Evolutionary conservation across 1,139 yeast species (phyloP), one percentile per base, ranked within the genome.

Genomic region (Casaregolazyma suthepensis): DNA sequence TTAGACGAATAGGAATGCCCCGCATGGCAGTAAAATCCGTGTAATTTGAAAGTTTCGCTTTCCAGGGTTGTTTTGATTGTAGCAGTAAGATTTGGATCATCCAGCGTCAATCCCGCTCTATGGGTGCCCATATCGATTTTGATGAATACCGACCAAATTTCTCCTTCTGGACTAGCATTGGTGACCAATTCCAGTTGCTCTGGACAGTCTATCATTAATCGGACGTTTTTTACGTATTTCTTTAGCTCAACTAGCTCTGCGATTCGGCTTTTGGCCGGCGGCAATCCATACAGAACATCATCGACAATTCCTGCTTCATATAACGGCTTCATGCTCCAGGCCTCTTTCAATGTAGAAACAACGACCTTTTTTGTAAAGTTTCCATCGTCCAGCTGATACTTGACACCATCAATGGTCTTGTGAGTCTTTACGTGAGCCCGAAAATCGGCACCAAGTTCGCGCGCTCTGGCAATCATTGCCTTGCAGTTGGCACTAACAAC

Each of bases 391-490:
- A 44, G 43, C 61, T 86, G 59, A 45, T 59, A 18, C 63, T 67
- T 43, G 1, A 79, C 71, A 5, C 80, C 83, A 55, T 78, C 80
- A 29, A 70, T 62, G 4, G 81, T 72, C 63, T 86, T 87, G 66
- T 85, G 91, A 0, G 94, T 87, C 68, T 87, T 87, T 26, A 87
- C 81, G 64, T 86, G 94, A 2, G 87, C 83, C 54, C 91, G 71
- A 66, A 80, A 84, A 18, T 65, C 70, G 5, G 76, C 91, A 2
- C 75, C 78, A n/a, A 68, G 58, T 54, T 78, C 73, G 61, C 83
- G 88, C 46, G 65, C 63, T 37, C 64, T 52, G 43, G 57, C 49
- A 35, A 63, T 51, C 67, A 64, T 64, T 17, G 53, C 52, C 13
- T 60, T 56, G 48, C 67, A 64, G 52, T 64, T 64, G 45, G 48